phyloP scores from a whole-genome alignment of 352 stramenopile species.

The Phytophthora aleatoria region DNA sequence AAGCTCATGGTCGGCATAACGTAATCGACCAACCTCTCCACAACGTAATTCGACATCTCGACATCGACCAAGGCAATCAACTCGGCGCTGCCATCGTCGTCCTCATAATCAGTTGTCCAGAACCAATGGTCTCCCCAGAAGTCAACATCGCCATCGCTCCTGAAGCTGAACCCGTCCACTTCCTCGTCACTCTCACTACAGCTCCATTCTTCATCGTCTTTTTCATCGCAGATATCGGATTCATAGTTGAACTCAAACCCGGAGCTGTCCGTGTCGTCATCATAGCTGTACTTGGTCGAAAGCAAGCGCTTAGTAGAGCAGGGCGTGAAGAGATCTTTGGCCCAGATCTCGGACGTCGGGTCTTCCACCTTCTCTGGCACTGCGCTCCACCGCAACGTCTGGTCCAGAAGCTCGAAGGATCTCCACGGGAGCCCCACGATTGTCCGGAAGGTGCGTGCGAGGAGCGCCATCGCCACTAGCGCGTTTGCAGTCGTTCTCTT shows the following conservation, averaged over 20 bases:
- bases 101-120: slow-evolving; percentile 12
- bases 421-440: slow-evolving; percentile 23
- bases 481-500: slow-evolving; percentile 29
- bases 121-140: slow-evolving; percentile 32
- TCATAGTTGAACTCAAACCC: slow-evolving; percentile 26
- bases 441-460: slow-evolving; percentile 21
- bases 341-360: slow-evolving; percentile 25
- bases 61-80: slow-evolving; percentile 1
- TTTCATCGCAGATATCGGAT: slow-evolving; percentile 24
- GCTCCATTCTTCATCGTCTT: slow-evolving; percentile 23
- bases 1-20: slow-evolving; percentile 33
- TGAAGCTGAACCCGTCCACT: slow-evolving; percentile 24
- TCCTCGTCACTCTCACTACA: slow-evolving; percentile 26
- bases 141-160: slow-evolving; percentile 10
- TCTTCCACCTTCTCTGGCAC: slow-evolving; percentile 1
- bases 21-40: slow-evolving; percentile 24
- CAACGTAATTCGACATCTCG: slow-evolving; percentile 8
- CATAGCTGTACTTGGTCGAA: background rate
- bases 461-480: slow-evolving; percentile 29
- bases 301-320: slow-evolving; percentile 22
- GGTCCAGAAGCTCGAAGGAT: slow-evolving; percentile 21
- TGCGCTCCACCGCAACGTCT: slow-evolving; percentile 20
- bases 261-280: slow-evolving; percentile 28
- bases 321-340: slow-evolving; percentile 23
- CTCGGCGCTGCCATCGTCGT: slow-evolving; percentile 1